Conservation (phyloP, 2,329 filamentous ascomycete genomes). For the Aureobasidium musti region DNA sequence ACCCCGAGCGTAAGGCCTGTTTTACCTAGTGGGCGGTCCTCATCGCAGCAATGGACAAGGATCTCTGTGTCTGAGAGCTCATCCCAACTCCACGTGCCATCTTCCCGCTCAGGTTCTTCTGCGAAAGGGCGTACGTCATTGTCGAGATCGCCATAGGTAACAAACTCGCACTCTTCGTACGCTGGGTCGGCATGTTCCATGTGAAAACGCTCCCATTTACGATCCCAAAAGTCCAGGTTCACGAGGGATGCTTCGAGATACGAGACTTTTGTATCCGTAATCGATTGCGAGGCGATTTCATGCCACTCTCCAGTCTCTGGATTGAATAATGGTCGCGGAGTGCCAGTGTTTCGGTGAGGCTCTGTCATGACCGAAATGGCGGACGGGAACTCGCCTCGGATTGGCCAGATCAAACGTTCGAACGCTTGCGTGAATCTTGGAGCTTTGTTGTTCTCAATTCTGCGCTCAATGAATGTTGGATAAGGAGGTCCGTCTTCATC, state of each 20-base stretch:
- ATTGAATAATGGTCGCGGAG: neutral
- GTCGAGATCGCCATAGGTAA: constrained; percentile 9
- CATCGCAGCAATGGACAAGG: constrained; percentile 1
- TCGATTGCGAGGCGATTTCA: constrained; percentile 9
- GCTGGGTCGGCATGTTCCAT: constrained; percentile 16
- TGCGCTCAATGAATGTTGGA: neutral
- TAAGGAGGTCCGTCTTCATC: constrained; percentile 9
- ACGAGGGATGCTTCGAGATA: constrained; percentile 5
- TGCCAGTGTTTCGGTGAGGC: neutral
- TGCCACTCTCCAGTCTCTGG: constrained; percentile 8
- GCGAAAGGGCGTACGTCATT: constrained; percentile 3
- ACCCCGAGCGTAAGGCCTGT: neutral
- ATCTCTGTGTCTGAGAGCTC: constrained; percentile 10
- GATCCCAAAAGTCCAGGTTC: constrained; percentile 4
- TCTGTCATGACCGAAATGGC: constrained; percentile 10
- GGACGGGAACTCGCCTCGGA: constrained; percentile 4
- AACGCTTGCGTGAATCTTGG: neutral
- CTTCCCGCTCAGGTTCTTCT: neutral
- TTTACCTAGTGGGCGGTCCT: constrained; percentile 8
- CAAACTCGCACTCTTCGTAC: constrained; percentile 15
- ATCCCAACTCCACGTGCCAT: constrained; percentile 12
- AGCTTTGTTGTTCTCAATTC: neutral
- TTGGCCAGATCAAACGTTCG: constrained; percentile 12
- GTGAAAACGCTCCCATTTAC: neutral
- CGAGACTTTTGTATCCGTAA: constrained; percentile 10